Conservation (phyloP, 495 filamentous ascomycete genomes). For the Xylaria sp. region DNA sequence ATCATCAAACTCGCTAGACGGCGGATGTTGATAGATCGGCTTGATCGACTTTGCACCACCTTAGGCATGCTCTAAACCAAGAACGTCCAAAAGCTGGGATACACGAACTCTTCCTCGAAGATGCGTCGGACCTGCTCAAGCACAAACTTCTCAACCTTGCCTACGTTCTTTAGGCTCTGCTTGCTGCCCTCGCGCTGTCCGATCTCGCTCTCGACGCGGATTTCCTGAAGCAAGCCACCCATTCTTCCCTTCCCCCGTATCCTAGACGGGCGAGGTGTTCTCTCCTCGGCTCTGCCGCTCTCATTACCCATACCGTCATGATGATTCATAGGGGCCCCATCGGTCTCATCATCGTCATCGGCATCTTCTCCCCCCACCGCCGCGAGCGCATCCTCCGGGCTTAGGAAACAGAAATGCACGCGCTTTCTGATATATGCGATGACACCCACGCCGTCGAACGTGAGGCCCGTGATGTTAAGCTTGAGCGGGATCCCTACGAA, state of each 20-base stretch:
- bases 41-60: not conserved
- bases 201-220: conserved; percentile 96
- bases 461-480: conserved; percentile 90
- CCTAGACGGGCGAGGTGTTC: conserved; percentile 18
- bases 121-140: conserved; percentile 95
- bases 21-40: not conserved
- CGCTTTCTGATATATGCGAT: conserved; percentile 85
- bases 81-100: conserved; percentile 98
- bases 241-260: conserved; percentile 52
- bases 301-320: conserved; percentile 22
- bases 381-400: conserved; percentile 82
- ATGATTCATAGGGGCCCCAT: conserved; percentile 47
- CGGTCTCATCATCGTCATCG: conserved; percentile 33
- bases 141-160: conserved; percentile 97
- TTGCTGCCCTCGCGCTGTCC: conserved; percentile 88
- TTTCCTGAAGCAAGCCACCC: conserved; percentile 85
- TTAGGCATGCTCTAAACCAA: conserved; percentile 62
- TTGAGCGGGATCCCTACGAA: conserved; percentile 93
- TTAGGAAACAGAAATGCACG: conserved; percentile 90
- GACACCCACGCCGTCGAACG: conserved; percentile 92
- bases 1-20: not conserved
- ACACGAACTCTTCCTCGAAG: conserved; percentile 98
- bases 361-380: conserved; percentile 63
- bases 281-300: conserved; percentile 12
- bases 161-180: conserved; percentile 95